Evolutionary conservation across 2,329 filamentous ascomycete species (phyloP).

Genomic region (Cercospora nicotianae): DNA sequence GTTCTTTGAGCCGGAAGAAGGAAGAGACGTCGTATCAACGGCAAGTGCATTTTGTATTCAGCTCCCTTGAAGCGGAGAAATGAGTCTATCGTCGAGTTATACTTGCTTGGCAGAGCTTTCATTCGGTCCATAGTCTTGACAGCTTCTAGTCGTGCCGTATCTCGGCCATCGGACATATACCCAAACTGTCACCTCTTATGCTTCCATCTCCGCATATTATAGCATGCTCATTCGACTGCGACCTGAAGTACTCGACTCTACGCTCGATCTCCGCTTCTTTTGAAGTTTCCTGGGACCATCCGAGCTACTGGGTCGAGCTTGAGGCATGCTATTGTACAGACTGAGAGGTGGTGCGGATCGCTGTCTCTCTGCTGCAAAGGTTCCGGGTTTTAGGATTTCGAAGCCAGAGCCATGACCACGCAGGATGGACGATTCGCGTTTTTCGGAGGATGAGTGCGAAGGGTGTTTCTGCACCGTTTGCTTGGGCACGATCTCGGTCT

Average conservation of each 20-base stretch:
- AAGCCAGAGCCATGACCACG: slow-evolving; percentile 40
- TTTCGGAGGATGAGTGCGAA: slow-evolving; percentile 30
- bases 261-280: slow-evolving; percentile 36
- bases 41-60: background rate
- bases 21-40: background rate
- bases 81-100: background rate
- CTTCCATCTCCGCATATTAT: background rate
- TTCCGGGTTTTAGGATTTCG: slow-evolving; percentile 39
- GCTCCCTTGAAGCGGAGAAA: background rate
- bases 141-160: background rate
- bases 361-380: slow-evolving; percentile 29
- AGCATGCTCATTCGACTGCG: slow-evolving; percentile 15
- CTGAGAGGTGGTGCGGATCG: slow-evolving; percentile 32
- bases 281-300: slow-evolving; percentile 33
- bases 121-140: background rate
- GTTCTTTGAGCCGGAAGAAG: background rate
- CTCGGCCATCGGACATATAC: background rate
- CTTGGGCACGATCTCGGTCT: background rate
- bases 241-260: slow-evolving; percentile 22
- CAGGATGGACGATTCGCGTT: slow-evolving; percentile 30
- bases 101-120: background rate
- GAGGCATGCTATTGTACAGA: slow-evolving; percentile 25
- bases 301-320: slow-evolving; percentile 27
- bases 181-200: background rate
- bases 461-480: background rate